Evolutionary conservation across 2,329 filamentous ascomycete genomes (phyloP), one percentile per base, ranked within the genome.

Genomic region (Ramichloridium luteum): DNA sequence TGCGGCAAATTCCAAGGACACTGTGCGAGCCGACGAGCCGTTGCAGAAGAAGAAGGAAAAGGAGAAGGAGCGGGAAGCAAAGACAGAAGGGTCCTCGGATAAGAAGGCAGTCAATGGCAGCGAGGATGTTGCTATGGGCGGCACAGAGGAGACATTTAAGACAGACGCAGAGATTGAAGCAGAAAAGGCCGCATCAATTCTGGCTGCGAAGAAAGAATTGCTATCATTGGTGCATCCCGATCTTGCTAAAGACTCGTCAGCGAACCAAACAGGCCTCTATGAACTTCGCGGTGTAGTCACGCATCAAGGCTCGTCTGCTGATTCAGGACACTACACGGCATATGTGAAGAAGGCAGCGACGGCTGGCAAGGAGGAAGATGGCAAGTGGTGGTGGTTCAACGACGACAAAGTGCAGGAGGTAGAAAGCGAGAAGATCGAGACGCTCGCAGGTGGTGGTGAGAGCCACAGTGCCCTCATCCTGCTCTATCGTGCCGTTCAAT

Each of bases 351-450:
- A 98, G 70, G 68, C 78, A 39, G 80, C 92, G 46, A 68, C 77
- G 11, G 74, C 76, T 50, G 84, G 82, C 44, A 82, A 84, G 64
- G 75, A 80, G 50, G 84, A 93, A 53, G 84, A 93, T 52, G 85
- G 82, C 46, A 93, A 85, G 50, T 98, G 90, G 90, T 98, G 90
- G 88, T 98, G 90, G 88, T 98, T 98, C 70, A 96, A 98, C 58
- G 90, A 98, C 50, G 88, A 98, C 54, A 92, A 85, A 64, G 90
- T 98, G 18, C 76, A 80, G 10, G 90, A 98, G 63, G 90, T 98
- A 16, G 75, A 83, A 11, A 67, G 74, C 15, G 88, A 96, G 48
- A 90, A 93, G 65, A 92, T 98, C 44, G 81, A 88, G 54, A 80
- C 77, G 3, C 69, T 98, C 31, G 72, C 85, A 30, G 92, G 90